A percentile compares a stretch with the other conserved stretches of the same genome.
phyloP scores from a whole-genome alignment of 2,329 filamentous ascomycete genomes.

The Calonectria honghensis region DNA sequence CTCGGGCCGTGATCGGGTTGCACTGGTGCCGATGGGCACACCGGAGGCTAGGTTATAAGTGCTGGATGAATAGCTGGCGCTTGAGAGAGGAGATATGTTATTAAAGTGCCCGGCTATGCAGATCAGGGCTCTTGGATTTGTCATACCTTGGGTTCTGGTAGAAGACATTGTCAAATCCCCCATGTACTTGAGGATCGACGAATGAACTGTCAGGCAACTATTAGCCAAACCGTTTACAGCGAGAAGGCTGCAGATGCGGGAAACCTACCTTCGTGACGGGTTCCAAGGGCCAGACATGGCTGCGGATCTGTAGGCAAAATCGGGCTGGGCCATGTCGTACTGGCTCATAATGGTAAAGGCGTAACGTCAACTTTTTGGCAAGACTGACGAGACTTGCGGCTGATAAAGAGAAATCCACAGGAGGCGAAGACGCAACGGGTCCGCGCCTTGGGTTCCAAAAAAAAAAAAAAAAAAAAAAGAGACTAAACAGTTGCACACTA shows the following conservation, averaged over 20 bases:
- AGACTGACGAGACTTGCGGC: constrained; percentile 55
- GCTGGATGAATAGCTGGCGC: constrained; percentile 65
- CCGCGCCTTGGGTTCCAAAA: constrained; percentile 53
- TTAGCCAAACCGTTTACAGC: constrained; percentile 50
- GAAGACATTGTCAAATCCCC: constrained; percentile 61
- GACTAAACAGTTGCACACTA: constrained; percentile 55
- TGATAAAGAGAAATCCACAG: constrained; percentile 57
- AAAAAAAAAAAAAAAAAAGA: constrained; percentile 49
- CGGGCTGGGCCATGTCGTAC: constrained; percentile 67
- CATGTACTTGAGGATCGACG: constrained; percentile 57
- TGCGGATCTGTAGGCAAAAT: constrained; percentile 68
- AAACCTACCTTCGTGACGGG: constrained; percentile 71
- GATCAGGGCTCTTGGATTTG: constrained; percentile 44
- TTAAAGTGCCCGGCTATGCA: constrained; percentile 42
- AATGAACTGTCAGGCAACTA: constrained; percentile 58
- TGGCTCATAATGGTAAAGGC: constrained; percentile 59
- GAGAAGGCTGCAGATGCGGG: constrained; percentile 37
- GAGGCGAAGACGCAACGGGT: constrained; percentile 50
- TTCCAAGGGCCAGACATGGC: constrained; percentile 70
- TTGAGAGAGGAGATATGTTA: constrained; percentile 63
- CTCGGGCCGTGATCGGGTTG: constrained; percentile 63
- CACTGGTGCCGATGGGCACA: constrained; percentile 57
- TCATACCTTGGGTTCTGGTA: constrained; percentile 64
- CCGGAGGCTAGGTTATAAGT: constrained; percentile 56
- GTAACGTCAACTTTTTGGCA: constrained; percentile 49